Evolutionary conservation across 2,329 filamentous ascomycete species (phyloP).

Genomic region (Claviceps monticola): DNA sequence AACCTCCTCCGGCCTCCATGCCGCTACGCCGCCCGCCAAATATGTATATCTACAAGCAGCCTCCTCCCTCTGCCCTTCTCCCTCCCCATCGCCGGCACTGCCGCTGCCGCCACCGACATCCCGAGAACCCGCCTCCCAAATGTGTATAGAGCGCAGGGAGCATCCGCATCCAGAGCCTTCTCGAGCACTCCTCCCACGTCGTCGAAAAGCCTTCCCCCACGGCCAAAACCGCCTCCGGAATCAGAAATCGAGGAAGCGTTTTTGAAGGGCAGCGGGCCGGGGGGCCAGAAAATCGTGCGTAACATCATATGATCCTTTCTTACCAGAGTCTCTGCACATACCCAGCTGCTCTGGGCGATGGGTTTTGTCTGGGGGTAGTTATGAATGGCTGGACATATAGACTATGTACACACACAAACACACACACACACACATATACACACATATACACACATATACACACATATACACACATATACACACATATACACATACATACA

Average conservation of each 20-base stretch:
- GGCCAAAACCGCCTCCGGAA: slow-evolving; percentile 59
- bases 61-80: neutral
- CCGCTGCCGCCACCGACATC: too few relatives aligned
- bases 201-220: slow-evolving; percentile 52
- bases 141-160: neutral
- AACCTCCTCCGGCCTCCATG: neutral
- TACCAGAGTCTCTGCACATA: too few relatives aligned
- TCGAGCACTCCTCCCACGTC: slow-evolving; percentile 14
- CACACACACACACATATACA: too few relatives aligned
- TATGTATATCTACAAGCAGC: neutral
- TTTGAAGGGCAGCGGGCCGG: slow-evolving; percentile 81
- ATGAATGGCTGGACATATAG: too few relatives aligned
- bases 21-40: neutral
- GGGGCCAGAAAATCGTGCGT: slow-evolving; percentile 81
- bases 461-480: too few relatives aligned
- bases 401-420: too few relatives aligned
- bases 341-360: too few relatives aligned
- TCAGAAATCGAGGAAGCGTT: slow-evolving; percentile 72
- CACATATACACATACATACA: too few relatives aligned
- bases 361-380: too few relatives aligned
- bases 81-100: too few relatives aligned
- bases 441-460: too few relatives aligned
- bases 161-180: slow-evolving; percentile 12
- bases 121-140: neutral
- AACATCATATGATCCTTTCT: neutral